phyloP scores from a whole-genome alignment of 805 yeast genomes.

The Dipodascus albidus region DNA sequence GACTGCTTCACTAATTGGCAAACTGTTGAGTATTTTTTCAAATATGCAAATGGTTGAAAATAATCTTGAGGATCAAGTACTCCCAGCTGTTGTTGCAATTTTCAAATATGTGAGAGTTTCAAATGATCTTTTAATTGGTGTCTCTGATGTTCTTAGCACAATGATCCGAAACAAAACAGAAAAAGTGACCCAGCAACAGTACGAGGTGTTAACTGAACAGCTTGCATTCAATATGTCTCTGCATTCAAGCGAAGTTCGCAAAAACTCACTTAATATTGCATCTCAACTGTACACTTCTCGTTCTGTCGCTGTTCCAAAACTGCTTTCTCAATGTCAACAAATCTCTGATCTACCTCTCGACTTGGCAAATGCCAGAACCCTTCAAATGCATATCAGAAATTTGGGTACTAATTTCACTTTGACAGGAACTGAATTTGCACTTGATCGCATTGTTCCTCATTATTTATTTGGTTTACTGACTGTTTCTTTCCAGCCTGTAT shows the following conservation, averaged over 20 bases:
- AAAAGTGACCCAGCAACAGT: neutral
- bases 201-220: neutral
- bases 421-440: slow-evolving; percentile 18
- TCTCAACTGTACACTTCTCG: slow-evolving; percentile 5
- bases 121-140: neutral
- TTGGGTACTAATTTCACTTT: slow-evolving; percentile 36
- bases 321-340: slow-evolving; percentile 17
- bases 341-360: slow-evolving; percentile 67
- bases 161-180: neutral
- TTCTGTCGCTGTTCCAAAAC: slow-evolving; percentile 7
- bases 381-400: slow-evolving; percentile 55
- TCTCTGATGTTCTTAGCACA: neutral
- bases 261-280: slow-evolving; percentile 34
- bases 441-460: slow-evolving; percentile 30
- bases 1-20: neutral
- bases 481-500: slow-evolving; percentile 70
- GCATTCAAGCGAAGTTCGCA: slow-evolving; percentile 42
- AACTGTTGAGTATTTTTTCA: neutral
- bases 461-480: slow-evolving; percentile 61
- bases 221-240: neutral
- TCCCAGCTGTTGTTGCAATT: neutral
- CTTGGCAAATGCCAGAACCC: slow-evolving; percentile 61
- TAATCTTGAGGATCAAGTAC: neutral
- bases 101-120: neutral
- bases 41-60: neutral